Conservation (phyloP, 1,284 basidiomycete species). For the Cystobasidium slooffiae region DNA sequence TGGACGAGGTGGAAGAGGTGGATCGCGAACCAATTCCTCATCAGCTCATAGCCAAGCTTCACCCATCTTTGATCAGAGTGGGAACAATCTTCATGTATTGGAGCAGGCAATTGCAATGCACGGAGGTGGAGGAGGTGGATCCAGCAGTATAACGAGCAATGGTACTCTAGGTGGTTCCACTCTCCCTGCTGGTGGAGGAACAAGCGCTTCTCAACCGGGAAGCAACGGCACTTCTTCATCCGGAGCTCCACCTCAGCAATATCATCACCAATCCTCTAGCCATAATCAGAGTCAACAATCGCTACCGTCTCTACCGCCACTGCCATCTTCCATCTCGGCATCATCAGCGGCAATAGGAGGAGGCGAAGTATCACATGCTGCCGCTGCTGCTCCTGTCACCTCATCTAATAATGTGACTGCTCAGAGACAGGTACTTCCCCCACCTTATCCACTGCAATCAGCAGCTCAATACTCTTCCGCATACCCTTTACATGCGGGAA, state of each 20-base stretch:
- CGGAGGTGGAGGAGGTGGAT: neutral
- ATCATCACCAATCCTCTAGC: neutral
- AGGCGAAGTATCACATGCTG: neutral
- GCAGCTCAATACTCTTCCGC: neutral
- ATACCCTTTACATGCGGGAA: too few relatives aligned
- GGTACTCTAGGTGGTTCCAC: neutral
- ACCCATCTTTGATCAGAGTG: constrained; percentile 22
- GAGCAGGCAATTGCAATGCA: constrained; percentile 43
- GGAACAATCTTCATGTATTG: constrained; percentile 36
- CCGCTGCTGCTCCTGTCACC: neutral
- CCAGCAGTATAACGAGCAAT: too few relatives aligned
- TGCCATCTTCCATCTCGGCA: too few relatives aligned
- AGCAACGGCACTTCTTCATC: too few relatives aligned
- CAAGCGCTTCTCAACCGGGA: too few relatives aligned
- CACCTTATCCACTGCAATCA: neutral
- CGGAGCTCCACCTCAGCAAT: neutral
- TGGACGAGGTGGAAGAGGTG: neutral
- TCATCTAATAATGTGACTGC: neutral
- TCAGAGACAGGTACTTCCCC: constrained; percentile 1
- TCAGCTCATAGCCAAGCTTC: neutral
- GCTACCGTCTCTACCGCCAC: neutral
- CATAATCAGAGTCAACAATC: neutral
- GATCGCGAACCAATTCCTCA: too few relatives aligned
- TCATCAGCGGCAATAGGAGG: too few relatives aligned
- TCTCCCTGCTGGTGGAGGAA: neutral